These are phyloP conservation scores for Albophoma yamanashiensis DNA, from an alignment of 2,329 filamentous ascomycete genomes.

Conservation along the genomic window DNA sequence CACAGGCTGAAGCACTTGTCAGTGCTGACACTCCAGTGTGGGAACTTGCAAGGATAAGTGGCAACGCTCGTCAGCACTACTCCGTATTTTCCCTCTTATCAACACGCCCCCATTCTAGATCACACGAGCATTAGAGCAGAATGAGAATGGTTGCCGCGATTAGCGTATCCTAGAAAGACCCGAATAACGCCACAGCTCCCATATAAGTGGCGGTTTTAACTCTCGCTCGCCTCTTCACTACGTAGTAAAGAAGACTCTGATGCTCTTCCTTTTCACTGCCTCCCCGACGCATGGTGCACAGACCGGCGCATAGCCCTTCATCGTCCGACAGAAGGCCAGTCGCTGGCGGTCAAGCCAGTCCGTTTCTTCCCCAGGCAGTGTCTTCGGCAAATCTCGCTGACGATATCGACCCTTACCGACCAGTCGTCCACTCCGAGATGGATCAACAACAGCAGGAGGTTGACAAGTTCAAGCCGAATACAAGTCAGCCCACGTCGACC, in stretches of 20 bases:
- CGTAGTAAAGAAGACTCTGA: background rate
- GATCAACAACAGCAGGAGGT: background rate
- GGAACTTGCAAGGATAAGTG: background rate
- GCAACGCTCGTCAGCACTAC: background rate
- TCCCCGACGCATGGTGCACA: background rate
- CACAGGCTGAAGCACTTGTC: background rate
- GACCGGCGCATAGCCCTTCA: background rate
- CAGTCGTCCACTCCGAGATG: background rate
- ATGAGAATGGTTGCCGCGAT: background rate
- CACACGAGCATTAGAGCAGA: background rate
- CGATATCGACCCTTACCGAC: background rate
- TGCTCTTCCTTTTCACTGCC: background rate
- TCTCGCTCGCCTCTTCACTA: background rate
- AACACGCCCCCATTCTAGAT: background rate
- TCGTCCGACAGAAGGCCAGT: background rate
- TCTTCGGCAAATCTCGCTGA: background rate
- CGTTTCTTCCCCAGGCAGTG: background rate
- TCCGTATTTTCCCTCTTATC: background rate
- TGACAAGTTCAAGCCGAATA: background rate
- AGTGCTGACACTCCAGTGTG: background rate
- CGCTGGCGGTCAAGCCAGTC: background rate
- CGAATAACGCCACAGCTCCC: background rate
- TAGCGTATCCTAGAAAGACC: background rate
- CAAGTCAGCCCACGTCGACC: background rate
- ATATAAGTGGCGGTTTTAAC: background rate